Evolutionary conservation across 2,329 filamentous ascomycete species (phyloP), one percentile per base, ranked within the genome.

Genomic region (Nannizziopsis arthrosporioides): DNA sequence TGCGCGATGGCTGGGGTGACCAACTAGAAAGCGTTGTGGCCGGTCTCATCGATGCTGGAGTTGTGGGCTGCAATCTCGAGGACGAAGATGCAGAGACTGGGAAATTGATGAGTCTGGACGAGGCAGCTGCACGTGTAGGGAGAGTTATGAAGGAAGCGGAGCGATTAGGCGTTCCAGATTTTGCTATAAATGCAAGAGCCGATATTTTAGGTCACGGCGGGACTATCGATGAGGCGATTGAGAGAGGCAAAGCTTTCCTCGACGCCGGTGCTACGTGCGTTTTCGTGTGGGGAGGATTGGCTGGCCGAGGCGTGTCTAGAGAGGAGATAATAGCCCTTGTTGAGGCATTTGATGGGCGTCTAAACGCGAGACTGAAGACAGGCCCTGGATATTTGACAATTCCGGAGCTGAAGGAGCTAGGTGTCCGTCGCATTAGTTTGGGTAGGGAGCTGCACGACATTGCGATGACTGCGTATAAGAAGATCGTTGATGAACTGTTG

Each of bases 1-100:
- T 78, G 2, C 75, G 78, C 56, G 76, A 80, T 54, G 76, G 75
- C 0, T 79, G 76, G 52, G 70, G 69, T 3, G 58, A 67, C 3
- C 54, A 57, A 7, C 65, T 78, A 2, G 68, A 61, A 2, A 63
- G 68, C 1, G 68, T 63, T 0, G 61, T 77, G 1, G 56, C 59
- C 3, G 53, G 53, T 2, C 64, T 70, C 0, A 66, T 78, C 8
- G 56, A 63, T 4, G 48, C 69, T 0, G 76, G 75, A 0, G 74
- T 67, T 0, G 70, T 72, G 1, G 76, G 76, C 0, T 69, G 68
- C 22, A 79, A 80, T 54, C 68, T 80, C 6, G 75, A 79, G 50
- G 77, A 80, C 44, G 68, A 47, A 50, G 65, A 58, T 61, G 64
- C 53, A 42, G 60, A 55, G 42, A 61, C 51, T 54, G 62, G 47